Base-by-base conservation (phyloP, 1,139 yeast genomes). In the Geotrichum carabidarum region DNA sequence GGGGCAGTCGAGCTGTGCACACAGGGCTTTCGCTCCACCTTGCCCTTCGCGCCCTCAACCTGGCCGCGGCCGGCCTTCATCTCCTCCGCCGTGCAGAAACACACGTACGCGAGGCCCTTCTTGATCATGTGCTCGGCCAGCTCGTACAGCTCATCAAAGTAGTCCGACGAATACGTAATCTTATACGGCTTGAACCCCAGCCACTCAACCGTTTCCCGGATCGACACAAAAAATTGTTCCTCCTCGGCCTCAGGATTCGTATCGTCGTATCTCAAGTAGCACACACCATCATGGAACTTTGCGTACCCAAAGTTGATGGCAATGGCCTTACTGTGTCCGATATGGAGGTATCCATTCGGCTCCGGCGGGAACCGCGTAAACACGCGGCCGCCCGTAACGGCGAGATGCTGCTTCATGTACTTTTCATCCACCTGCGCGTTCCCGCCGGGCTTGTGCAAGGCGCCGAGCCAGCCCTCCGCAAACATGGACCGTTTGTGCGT, bases 231-330 rank as follows among this genome's bases (percentile, higher is more conserved):
- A 68, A 85, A 94, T 57, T 83, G 83, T 64, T 89, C 97, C 64
- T 94, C 97, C 73, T 94, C 99, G 46, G 97, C 96, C 72, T 91
- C 98, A 1, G 99, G 99, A 68, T 94, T 94, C 44, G 99, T 94
- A 68, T 94, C 99, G 71, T 94, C 99, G 63, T 83, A 94, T 71
- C 99, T 81, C 68, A 94, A 78, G 70, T 90, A 89, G 71, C 98
- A 91, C 57, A 81, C 78, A 60, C 99, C 99, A 57, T 81, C 78
- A 69, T 90, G 78, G 71, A 75, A 84, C 69, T 86, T 84, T 46
- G 99, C 99, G 68, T 78, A 93, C 14, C 98, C 98, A 70, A 93
- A 93, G 71, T 93, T 91, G 57, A 93, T 96, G 80, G 93, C 86
- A 68, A 93, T 93, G 51, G 99, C 99, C 74, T 94, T 94, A 49